These are phyloP conservation scores for Cryptosporidium parvum DNA, from an alignment of 169 alveolate genomes.

Conservation along the genomic window DNA sequence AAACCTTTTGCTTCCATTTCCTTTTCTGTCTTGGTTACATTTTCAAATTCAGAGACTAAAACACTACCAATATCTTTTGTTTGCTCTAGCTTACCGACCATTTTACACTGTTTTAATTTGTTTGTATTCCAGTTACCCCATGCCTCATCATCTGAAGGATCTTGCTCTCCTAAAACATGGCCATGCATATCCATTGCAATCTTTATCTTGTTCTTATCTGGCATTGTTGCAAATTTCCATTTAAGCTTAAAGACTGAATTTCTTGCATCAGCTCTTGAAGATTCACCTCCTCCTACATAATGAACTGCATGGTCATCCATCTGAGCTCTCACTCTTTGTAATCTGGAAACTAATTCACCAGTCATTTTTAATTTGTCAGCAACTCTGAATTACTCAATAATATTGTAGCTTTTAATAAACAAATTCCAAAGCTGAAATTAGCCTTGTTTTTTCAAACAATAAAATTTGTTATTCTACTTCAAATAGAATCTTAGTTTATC, in stretches of 20 bases:
- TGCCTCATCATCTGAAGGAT: constrained; percentile 81
- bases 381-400: neutral
- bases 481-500: neutral
- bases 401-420: neutral
- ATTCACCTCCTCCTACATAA: constrained; percentile 79
- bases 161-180: constrained; percentile 78
- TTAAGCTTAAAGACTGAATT: constrained; percentile 80
- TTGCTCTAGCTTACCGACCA: constrained; percentile 65
- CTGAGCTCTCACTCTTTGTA: constrained; percentile 78
- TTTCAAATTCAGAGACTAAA: constrained; percentile 67
- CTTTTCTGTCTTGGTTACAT: constrained; percentile 54
- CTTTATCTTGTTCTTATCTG: constrained; percentile 77
- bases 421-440: neutral
- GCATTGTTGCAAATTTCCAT: constrained; percentile 78
- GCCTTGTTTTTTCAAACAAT: neutral
- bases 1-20: constrained; percentile 65
- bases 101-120: constrained; percentile 41
- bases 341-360: constrained; percentile 75
- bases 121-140: constrained; percentile 78
- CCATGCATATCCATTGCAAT: constrained; percentile 79
- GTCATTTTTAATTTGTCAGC: constrained; percentile 20
- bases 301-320: constrained; percentile 81
- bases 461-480: neutral
- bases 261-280: constrained; percentile 81
- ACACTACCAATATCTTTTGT: constrained; percentile 60